Percentiles rank a stretch among this genome's conserved stretches.
phyloP scores from a whole-genome alignment of 192 early-diverging fungal genomes.

The Fimicolochytrium jonesii region DNA sequence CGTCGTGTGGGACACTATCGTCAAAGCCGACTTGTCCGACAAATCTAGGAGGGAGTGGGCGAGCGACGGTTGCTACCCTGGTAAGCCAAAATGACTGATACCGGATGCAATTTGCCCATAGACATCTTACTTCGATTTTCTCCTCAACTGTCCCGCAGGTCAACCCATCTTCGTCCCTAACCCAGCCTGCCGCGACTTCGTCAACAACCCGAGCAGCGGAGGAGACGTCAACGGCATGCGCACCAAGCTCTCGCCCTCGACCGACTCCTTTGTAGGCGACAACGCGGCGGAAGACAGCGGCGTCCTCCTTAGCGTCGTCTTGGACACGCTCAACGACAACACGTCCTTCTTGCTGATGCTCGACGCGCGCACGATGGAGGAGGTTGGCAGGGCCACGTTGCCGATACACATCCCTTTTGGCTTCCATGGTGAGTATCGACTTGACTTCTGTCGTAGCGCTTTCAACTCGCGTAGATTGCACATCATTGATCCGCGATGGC shows the following conservation, averaged over 20 bases:
- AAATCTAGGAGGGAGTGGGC: constrained; percentile 21
- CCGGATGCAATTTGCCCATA: neutral
- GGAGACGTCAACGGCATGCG: too few species aligned
- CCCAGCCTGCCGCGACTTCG: too few species aligned
- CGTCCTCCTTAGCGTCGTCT: constrained; percentile 24
- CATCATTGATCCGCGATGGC: too few species aligned
- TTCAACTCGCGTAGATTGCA: neutral
- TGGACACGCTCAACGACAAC: constrained; percentile 12
- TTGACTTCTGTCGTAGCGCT: neutral
- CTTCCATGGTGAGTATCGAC: constrained; percentile 17
- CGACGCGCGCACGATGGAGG: constrained; percentile 14
- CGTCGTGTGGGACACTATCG: constrained; percentile 27
- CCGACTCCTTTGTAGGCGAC: too few species aligned
- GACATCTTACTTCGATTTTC: neutral
- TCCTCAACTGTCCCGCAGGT: too few species aligned
- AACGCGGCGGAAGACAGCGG: constrained; percentile 22
- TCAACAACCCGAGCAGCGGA: too few species aligned
- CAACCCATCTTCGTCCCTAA: constrained; percentile 26
- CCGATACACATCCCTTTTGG: constrained; percentile 23
- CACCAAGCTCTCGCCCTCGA: too few species aligned
- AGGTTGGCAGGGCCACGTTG: constrained; percentile 8
- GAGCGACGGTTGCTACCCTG: constrained; percentile 18
- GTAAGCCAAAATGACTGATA: constrained; percentile 6
- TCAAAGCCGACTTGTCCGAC: constrained; percentile 19
- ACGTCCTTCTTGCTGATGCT: constrained; percentile 22